Percentiles rank a stretch among this genome's conserved stretches.
Evolutionary conservation across 176 grass and related monocot genomes (phyloP).

Genomic region (Avena atlantica): DNA sequence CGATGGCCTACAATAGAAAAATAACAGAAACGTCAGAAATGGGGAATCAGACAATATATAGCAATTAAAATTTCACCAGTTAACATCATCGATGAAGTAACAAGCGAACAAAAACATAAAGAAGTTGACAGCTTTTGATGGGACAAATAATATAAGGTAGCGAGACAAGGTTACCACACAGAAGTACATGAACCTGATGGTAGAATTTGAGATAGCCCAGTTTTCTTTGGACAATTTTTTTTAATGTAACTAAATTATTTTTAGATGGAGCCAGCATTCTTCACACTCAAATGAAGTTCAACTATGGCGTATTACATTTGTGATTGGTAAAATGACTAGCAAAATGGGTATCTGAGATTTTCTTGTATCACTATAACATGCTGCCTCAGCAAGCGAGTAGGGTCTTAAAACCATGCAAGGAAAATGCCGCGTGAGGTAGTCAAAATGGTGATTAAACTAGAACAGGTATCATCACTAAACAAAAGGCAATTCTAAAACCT

Average conservation of each 20-base stretch:
- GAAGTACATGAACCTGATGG: not conserved
- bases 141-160: not conserved
- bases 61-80: not conserved
- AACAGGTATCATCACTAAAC: not conserved
- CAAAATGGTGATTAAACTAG: not conserved
- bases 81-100: not conserved
- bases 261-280: not conserved
- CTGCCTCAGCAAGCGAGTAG: not conserved
- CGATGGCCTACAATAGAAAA: slow-evolving; percentile 61
- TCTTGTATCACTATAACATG: not conserved
- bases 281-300: not conserved
- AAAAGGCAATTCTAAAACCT: not conserved
- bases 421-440: not conserved
- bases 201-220: not conserved
- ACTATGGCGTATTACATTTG: not conserved
- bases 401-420: not conserved
- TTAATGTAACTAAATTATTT: not conserved
- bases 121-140: not conserved
- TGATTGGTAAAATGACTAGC: not conserved
- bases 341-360: not conserved
- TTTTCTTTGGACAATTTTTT: slow-evolving; percentile 4
- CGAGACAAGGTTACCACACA: not conserved
- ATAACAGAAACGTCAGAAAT: slow-evolving; percentile 1
- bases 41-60: slow-evolving; percentile 1
- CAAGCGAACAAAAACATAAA: not conserved